Percentiles rank a stretch among this genome's conserved stretches.
Evolutionary conservation across 2,329 filamentous ascomycete species (phyloP).

Genomic region (Emergomyces orientalis): DNA sequence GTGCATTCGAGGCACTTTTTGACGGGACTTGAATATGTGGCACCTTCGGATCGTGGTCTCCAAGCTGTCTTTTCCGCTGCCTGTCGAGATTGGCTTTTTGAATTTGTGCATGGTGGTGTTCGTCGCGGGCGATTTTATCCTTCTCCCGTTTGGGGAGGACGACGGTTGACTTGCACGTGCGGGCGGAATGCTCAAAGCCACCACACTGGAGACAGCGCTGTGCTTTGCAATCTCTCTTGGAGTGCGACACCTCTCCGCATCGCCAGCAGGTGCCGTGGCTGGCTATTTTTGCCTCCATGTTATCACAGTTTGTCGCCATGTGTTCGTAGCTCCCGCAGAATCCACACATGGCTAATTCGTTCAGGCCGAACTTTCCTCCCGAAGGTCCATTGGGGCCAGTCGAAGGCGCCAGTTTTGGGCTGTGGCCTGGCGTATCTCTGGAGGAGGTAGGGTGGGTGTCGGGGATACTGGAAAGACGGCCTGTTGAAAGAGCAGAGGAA

Average conservation of each 20-base stretch:
- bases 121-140: conserved; percentile 28
- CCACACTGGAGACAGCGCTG: conserved; percentile 39
- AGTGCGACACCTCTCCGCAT: conserved; percentile 34
- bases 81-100: conserved; percentile 30
- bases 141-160: conserved; percentile 31
- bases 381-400: conserved; percentile 30
- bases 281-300: conserved; percentile 32
- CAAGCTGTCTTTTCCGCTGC: conserved; percentile 35
- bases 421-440: conserved; percentile 11
- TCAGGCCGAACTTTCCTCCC: conserved; percentile 36
- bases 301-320: conserved; percentile 38
- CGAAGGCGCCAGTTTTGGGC: conserved; percentile 19
- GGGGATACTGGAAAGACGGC: conserved; percentile 9
- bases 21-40: conserved; percentile 30
- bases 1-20: conserved; percentile 9
- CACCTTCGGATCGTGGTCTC: conserved; percentile 38
- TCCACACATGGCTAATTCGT: conserved; percentile 34
- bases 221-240: conserved; percentile 29
- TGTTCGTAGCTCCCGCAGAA: conserved; percentile 40
- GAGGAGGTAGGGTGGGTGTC: conserved; percentile 1
- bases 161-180: conserved; percentile 27
- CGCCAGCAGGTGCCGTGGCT: conserved; percentile 34
- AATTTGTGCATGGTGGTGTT: conserved; percentile 26
- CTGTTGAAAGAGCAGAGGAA: conserved; percentile 23
- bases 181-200: conserved; percentile 32